Percentiles rank a stretch among this genome's conserved stretches.
These are phyloP conservation scores for Tinospora cordifolia DNA, from an alignment of 164 flowering plant genomes.

Conservation along the genomic window DNA sequence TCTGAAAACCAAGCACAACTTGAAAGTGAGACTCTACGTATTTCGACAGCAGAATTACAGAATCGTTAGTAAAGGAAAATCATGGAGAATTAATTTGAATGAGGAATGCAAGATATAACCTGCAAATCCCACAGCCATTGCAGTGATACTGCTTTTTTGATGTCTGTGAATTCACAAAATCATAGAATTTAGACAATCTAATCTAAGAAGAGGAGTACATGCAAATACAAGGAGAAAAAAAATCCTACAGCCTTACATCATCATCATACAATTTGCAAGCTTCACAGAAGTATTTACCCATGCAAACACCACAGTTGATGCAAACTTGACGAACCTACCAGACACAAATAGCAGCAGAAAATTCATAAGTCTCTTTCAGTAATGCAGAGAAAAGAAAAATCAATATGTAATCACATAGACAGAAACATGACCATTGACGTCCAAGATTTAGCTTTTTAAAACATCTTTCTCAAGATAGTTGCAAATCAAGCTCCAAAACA, in stretches of 20 bases:
- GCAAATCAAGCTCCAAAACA: neutral
- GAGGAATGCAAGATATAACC: conserved; percentile 35
- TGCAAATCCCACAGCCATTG: conserved; percentile 87
- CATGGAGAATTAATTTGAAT: neutral
- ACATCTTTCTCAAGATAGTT: too few species aligned
- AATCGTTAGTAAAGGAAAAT: neutral
- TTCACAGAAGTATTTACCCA: conserved; percentile 81
- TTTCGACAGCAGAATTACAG: neutral
- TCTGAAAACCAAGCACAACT: conserved; percentile 32
- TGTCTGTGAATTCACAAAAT: conserved; percentile 36
- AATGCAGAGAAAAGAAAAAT: neutral
- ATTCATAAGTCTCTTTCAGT: neutral
- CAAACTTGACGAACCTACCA: conserved; percentile 66
- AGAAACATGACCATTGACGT: too few species aligned
- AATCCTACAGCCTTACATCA: conserved; percentile 53
- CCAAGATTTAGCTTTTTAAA: too few species aligned
- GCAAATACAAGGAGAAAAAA: neutral
- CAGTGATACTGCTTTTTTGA: conserved; percentile 87
- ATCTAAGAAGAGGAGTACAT: neutral
- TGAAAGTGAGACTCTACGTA: neutral
- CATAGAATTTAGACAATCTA: neutral
- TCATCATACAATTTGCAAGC: conserved; percentile 82
- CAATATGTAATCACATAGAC: too few species aligned
- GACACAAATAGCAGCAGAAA: conserved; percentile 10
- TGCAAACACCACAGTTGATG: conserved; percentile 78